Base-by-base conservation (phyloP, 495 filamentous ascomycete genomes). In the Cudoniella acicularis region DNA sequence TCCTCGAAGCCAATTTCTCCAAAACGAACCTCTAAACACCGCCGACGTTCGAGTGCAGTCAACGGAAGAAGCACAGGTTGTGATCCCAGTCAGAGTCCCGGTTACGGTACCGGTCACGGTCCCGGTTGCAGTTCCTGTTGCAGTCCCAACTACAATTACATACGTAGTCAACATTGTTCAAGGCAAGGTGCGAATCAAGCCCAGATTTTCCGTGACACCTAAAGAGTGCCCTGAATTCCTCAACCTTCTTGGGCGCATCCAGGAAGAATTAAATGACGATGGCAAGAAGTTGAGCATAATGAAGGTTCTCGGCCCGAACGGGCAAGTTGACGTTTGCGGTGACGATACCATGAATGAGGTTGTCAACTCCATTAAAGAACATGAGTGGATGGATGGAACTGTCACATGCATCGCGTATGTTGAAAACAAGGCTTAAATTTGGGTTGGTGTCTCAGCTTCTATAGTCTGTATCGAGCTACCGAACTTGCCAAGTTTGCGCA, bases 331-430 rank as follows among this genome's bases (percentile, higher is more conserved):
- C 6, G 64, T 80, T 8, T 61, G 71, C 0, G 71, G 57, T 23
- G 74, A 80, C 52, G 73, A 74, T 45, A 73, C 75, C 18, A 81
- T 79, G 79, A 70, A 66, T 1, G 67, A 77, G 43, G 73, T 74
- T 13, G 64, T 79, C 9, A 62, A 73, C 21, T 67, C 69, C n/a
- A 71, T 76, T 10, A 69, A 71, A 36, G 72, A 72, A 11, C 69
- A 72, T n/a, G 79, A 79, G 16, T 81, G 78, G 79, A 77, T 83
- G 76, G 79, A 81, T 57, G 72, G 73, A 8, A 70, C 76, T n/a
- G 60, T 81, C 56, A 75, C 66, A 52, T 72, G 80, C 54, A 59
- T 81, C 27, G 65, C 80, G 24, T 75, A 79, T 18, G 20, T 59
- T 4, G 59, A 54, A n/a, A 22, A 55, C n/a, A n/a, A n/a, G n/a